Evolutionary conservation across 108 stramenopile species (phyloP).

Genomic region (Aurantiochytrium sp.): DNA sequence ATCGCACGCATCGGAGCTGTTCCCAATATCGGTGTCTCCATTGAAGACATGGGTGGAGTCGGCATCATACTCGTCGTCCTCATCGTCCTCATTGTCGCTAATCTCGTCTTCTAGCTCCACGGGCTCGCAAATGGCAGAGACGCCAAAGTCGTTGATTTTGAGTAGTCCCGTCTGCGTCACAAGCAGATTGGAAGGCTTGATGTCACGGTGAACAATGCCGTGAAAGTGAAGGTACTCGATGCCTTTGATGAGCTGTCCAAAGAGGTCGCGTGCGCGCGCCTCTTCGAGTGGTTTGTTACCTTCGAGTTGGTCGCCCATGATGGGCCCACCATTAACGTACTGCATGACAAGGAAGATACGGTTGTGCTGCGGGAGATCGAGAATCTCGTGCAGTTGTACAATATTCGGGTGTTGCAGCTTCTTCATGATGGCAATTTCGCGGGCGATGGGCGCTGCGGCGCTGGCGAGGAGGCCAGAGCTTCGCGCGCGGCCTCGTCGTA

Average conservation of each 20-base stretch:
- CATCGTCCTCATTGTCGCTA: neutral
- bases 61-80: neutral
- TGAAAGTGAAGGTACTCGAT: constrained; percentile 57
- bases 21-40: too few species aligned
- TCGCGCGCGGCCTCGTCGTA: neutral
- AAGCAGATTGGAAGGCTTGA: constrained; percentile 60
- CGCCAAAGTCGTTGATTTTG: constrained; percentile 63
- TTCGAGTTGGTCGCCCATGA: constrained; percentile 46
- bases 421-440: constrained; percentile 71
- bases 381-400: constrained; percentile 54
- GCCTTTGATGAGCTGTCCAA: constrained; percentile 42
- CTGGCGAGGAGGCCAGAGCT: neutral
- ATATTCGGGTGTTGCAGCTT: constrained; percentile 56
- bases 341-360: constrained; percentile 68
- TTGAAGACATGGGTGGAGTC: neutral
- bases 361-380: constrained; percentile 64
- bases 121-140: constrained; percentile 39
- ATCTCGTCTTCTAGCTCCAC: constrained; percentile 16
- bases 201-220: constrained; percentile 60
- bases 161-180: constrained; percentile 32
- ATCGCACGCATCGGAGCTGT: too few species aligned
- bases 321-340: constrained; percentile 58
- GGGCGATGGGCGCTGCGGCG: neutral
- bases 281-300: constrained; percentile 39
- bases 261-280: constrained; percentile 30